These are phyloP conservation scores for Backusella westeae DNA, from an alignment of 192 early-diverging fungal species.

Conservation along the genomic window DNA sequence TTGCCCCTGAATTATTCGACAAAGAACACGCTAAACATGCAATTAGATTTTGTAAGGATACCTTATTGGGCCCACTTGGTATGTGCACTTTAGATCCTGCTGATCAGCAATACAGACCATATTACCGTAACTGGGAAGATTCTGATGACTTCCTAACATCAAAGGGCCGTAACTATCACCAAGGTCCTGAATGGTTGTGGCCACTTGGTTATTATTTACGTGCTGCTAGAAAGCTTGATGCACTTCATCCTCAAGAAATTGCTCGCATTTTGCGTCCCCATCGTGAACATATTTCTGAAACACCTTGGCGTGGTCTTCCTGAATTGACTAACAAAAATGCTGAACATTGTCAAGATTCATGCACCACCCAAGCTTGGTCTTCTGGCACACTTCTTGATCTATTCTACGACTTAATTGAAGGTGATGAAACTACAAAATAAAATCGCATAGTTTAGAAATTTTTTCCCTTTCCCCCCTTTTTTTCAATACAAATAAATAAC, in stretches of 20 bases:
- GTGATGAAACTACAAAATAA: not conserved
- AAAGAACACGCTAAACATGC: slow-evolving; percentile 68
- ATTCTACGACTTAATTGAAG: slow-evolving; percentile 41
- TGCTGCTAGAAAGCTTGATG: slow-evolving; percentile 75
- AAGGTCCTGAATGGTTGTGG: slow-evolving; percentile 98
- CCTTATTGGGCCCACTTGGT: slow-evolving; percentile 81
- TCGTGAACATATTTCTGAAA: slow-evolving; percentile 70
- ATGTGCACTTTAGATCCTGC: slow-evolving; percentile 95
- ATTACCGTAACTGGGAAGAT: slow-evolving; percentile 93
- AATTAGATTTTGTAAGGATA: slow-evolving; percentile 64
- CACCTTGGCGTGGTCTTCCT: slow-evolving; percentile 87
- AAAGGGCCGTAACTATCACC: slow-evolving; percentile 98
- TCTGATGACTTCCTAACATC: slow-evolving; percentile 79
- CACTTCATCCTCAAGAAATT: slow-evolving; percentile 41
- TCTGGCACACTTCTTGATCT: slow-evolving; percentile 71
- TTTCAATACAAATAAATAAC: not conserved
- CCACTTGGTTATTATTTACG: slow-evolving; percentile 85
- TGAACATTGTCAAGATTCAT: slow-evolving; percentile 76
- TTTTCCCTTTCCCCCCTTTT: not conserved
- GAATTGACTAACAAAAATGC: slow-evolving; percentile 94
- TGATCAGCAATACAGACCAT: slow-evolving; percentile 91
- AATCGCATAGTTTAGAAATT: not conserved
- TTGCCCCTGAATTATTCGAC: slow-evolving; percentile 93
- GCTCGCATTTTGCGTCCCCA: slow-evolving; percentile 74
- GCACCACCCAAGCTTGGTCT: slow-evolving; percentile 95